A percentile compares a stretch with the other conserved stretches of the same genome.
Conservation (phyloP, 768 basidiomycete species). For the Tulasnella sp. region DNA sequence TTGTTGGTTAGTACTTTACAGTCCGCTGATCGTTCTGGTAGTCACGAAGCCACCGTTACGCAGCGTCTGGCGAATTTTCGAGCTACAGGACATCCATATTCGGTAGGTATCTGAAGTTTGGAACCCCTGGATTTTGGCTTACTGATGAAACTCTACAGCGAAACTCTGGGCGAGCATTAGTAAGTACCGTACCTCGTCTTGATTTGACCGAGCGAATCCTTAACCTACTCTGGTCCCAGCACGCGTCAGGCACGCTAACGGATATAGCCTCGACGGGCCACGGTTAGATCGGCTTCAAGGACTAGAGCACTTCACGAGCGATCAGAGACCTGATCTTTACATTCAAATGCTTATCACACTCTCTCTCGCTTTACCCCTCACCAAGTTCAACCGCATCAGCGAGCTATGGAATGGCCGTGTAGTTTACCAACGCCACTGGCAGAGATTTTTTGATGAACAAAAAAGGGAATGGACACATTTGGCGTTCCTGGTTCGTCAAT, state of each 20-base stretch:
- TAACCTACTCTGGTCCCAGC: not conserved
- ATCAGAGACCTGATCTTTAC: not conserved
- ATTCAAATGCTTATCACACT: not conserved
- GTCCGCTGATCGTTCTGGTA: too few species aligned
- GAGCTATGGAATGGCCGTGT: constrained; percentile 13
- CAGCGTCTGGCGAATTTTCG: not conserved
- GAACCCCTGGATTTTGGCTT: too few species aligned
- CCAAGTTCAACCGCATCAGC: not conserved
- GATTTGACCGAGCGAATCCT: not conserved
- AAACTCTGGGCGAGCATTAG: not conserved
- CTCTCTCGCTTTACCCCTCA: not conserved
- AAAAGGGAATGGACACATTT: not conserved
- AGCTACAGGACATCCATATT: too few species aligned
- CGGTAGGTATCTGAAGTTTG: not conserved
- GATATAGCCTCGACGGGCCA: not conserved
- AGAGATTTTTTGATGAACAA: constrained; percentile 1
- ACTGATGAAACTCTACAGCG: not conserved
- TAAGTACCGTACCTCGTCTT: not conserved
- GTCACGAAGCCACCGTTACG: not conserved
- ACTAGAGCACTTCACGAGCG: not conserved
- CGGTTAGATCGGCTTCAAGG: not conserved
- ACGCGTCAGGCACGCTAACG: not conserved
- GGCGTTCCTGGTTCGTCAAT: not conserved
- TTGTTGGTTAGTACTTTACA: not conserved
- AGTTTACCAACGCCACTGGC: constrained; percentile 16